Evolutionary conservation across 371 early-diverging fungal genomes (phyloP), one percentile per base, ranked within the genome.

Genomic region (Apophysomyces elegans): DNA sequence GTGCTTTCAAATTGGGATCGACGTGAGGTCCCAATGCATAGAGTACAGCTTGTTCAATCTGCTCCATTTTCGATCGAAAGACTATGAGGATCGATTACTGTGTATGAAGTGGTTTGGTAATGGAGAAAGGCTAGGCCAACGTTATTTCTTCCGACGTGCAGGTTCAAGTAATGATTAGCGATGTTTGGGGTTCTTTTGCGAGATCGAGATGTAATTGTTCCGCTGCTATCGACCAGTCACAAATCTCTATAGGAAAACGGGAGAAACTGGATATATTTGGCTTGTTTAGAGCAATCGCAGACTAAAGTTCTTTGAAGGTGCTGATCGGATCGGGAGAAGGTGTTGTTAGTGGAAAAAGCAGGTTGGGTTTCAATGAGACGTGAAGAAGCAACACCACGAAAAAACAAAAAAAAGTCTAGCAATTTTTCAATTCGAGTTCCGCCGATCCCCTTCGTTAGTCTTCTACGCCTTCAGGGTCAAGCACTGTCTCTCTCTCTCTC

Each of bases 21-120:
- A 88, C 87, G 44, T 79, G 78, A 38, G 92, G 92, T 74, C 87
- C 87, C 56, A 93, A 84, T 37, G 93, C 93, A 69, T 86, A 91
- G 71, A 90, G 86, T 61, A 93, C 93, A 41, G 93, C 93, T 76
- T 93, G 86, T 83, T 90, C 93, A 64, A 93, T 89, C 74, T 91
- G 92, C 67, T 92, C 92, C 92, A 92, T 88, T 16, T 39, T 60
- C 61, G n/a, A 37, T 64, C 37, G 63, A 11, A 56, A 50, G 4
- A 64, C 26, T 43, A 43, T 9, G 58, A 7, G 37, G 54, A 11
- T 50, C 54, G 21, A 50, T 50, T 50, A 50, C 21, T 26, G 21
- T 7, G 16, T 50, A 26, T 50, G 21, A 50, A 11, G 21, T 5
- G 2, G 21, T 21, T 50, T 26, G 1, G 1, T 26, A 26, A 26